phyloP scores from a whole-genome alignment of 169 alveolate genomes.

The Babesia ovis region DNA sequence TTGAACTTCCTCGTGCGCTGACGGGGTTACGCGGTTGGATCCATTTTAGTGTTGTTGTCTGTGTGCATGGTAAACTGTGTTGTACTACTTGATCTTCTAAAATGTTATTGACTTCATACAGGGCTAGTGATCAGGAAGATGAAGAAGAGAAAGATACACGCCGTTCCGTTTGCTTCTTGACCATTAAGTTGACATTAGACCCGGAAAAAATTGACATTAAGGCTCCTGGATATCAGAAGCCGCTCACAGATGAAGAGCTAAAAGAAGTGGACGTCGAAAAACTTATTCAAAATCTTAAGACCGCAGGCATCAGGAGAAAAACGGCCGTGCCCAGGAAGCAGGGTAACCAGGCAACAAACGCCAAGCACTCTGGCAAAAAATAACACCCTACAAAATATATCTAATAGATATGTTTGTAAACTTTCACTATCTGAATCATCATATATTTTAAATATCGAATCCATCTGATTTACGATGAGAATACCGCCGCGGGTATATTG shows the following conservation, averaged over 20 bases:
- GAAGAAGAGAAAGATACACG: conserved; percentile 49
- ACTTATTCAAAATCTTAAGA: conserved; percentile 28
- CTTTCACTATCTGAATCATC: no score
- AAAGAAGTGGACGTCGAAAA: conserved; percentile 61
- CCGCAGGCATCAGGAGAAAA: conserved; percentile 26
- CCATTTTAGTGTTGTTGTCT: no score
- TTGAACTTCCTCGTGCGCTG: no score
- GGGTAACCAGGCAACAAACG: background rate
- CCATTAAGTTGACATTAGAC: conserved; percentile 51
- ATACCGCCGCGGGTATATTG: no score
- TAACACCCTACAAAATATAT: conserved; percentile 14
- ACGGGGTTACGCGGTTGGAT: no score
- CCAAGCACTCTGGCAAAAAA: conserved; percentile 9
- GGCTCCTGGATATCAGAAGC: conserved; percentile 62
- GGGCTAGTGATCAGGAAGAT: conserved; percentile 11
- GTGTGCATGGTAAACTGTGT: no score
- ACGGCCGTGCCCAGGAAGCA: conserved; percentile 15
- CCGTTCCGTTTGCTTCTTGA: conserved; percentile 57
- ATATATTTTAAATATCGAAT: no score
- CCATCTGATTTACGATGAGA: no score
- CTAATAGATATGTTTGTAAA: no score
- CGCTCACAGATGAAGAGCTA: conserved; percentile 45
- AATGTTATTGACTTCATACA: background rate
- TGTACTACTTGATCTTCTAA: no score
- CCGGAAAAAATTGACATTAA: conserved; percentile 49